phyloP scores from a whole-genome alignment of 345 rosid genomes.

The Aquilaria sinensis region DNA sequence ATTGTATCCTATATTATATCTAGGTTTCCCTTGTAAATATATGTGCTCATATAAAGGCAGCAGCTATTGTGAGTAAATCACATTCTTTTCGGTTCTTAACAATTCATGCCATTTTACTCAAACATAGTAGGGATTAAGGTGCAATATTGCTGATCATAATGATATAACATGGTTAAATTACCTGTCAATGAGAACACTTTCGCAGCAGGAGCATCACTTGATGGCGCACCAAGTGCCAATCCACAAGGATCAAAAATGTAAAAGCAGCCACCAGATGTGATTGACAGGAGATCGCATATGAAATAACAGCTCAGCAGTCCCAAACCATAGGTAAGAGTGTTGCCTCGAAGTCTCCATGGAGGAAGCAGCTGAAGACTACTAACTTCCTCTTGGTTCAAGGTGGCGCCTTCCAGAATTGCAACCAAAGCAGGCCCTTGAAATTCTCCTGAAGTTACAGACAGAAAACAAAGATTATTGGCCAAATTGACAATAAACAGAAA shows the following conservation, averaged over 20 bases:
- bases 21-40: too few relatives aligned
- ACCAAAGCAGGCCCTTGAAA: slow-evolving; percentile 94
- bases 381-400: slow-evolving; percentile 84
- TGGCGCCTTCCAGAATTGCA: slow-evolving; percentile 82
- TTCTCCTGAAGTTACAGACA: slow-evolving; percentile 47
- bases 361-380: slow-evolving; percentile 89
- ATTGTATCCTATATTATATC: too few relatives aligned
- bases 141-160: background rate
- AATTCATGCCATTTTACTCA: too few relatives aligned
- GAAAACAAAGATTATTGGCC: slow-evolving; percentile 13
- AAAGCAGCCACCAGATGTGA: slow-evolving; percentile 78
- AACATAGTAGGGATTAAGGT: background rate
- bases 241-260: slow-evolving; percentile 95
- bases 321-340: slow-evolving; percentile 84
- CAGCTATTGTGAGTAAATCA: too few relatives aligned
- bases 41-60: too few relatives aligned
- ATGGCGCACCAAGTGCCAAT: slow-evolving; percentile 55
- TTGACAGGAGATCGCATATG: slow-evolving; percentile 71
- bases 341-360: slow-evolving; percentile 83
- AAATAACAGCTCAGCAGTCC: slow-evolving; percentile 82
- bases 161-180: slow-evolving; percentile 11
- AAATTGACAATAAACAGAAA: slow-evolving; percentile 3
- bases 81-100: too few relatives aligned
- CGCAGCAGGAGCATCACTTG: slow-evolving; percentile 66
- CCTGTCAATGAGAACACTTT: slow-evolving; percentile 87